Base-by-base conservation (phyloP, 176 grass and related monocot genomes). In the Melocanna baccifera region DNA sequence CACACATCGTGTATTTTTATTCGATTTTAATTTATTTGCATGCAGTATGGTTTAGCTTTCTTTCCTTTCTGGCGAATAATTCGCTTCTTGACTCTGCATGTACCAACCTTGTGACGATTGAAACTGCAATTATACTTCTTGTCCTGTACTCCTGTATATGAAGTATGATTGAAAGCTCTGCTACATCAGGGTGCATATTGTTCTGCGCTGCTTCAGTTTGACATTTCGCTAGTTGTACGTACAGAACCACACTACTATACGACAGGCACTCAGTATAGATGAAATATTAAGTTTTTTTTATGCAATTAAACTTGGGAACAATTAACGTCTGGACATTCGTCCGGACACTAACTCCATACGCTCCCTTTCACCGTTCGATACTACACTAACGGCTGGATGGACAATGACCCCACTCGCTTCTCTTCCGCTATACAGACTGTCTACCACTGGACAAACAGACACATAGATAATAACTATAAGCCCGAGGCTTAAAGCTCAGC, bases 91-190 rank as follows among this genome's bases (percentile, higher is more conserved):
- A 26, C 22, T 46, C 13, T 6, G 41, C 42, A 48, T 26, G 6
- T 29, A 23, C n/a, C 15, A 46, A 14, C 20, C 14, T 10, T n/a
- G 32, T 9, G 41, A 34, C 18, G 3, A 62, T 47, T 76, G 64
- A 37, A 16, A 77, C 30, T 77, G 40, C 18, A 48, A 62, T 15
- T 78, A 64, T 51, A 28, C 5, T 36, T 61, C 2, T 8, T 58
- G 7, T 56, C 28, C 3, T 47, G 4, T 67, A n/a, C 5, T 26
- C 15, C 11, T n/a, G 22, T 23, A 48, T 64, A 25, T 62, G 22
- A 46, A 79, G 9, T 15, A 62, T 51, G 84, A 67, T 3, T 75
- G 77, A 81, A 74, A 75, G 47, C 85, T 5, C 42, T 29, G 7
- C 4, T 15, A 56, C 46, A 23, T 36, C 28, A 52, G 0, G 29